Conservation (phyloP, 306 rosid genomes). For the Fragaria iinumae region DNA sequence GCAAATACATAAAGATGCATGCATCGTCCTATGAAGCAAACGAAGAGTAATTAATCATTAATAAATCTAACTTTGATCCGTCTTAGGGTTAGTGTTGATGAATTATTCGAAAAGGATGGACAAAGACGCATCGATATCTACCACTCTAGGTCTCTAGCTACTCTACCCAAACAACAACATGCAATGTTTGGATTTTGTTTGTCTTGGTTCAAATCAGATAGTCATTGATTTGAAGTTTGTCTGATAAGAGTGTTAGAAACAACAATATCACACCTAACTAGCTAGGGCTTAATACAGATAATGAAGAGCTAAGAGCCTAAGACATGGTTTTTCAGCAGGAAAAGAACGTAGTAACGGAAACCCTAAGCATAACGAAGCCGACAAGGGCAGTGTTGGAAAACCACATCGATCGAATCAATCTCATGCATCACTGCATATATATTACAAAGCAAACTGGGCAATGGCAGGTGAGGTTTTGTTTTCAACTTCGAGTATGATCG, state of each 20-base stretch:
- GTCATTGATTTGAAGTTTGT: background rate
- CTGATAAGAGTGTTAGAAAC: background rate
- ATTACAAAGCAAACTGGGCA: conserved; percentile 8
- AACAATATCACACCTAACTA: background rate
- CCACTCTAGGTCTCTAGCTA: background rate
- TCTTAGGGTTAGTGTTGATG: background rate
- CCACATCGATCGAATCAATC: background rate
- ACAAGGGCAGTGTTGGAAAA: conserved; percentile 29
- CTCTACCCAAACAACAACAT: conserved; percentile 1
- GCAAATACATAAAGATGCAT: background rate
- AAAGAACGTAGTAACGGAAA: conserved; percentile 3
- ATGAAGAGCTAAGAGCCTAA: background rate
- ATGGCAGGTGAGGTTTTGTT: conserved; percentile 43
- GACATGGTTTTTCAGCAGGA: conserved; percentile 15
- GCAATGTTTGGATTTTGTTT: conserved; percentile 1
- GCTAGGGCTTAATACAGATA: conserved; percentile 9
- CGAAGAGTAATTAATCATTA: background rate
- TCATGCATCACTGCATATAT: background rate
- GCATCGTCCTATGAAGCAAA: background rate
- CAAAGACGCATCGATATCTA: background rate
- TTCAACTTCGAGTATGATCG: conserved; percentile 32
- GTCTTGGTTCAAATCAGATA: background rate
- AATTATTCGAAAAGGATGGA: background rate
- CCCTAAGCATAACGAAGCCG: conserved; percentile 14
- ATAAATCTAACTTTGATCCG: background rate